phyloP scores from a whole-genome alignment of 768 basidiomycete genomes.

The Coprinellus aureogranulatus region DNA sequence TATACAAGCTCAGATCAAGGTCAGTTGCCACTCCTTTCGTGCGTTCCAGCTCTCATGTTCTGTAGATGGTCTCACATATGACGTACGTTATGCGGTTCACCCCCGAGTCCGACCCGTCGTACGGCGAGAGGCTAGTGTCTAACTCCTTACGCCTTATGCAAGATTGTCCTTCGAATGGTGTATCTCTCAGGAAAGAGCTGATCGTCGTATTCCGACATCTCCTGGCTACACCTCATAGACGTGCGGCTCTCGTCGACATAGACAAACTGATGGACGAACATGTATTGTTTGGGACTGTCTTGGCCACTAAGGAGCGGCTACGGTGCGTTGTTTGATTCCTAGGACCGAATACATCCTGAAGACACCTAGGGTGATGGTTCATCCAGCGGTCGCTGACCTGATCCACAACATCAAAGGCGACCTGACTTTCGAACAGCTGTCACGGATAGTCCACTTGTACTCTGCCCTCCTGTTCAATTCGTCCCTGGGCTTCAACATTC shows the following conservation, averaged over 20 bases:
- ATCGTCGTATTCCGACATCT: conserved; percentile 92
- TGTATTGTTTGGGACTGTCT: conserved; percentile 80
- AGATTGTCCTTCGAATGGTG: conserved; percentile 87
- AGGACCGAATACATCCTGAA: too few species aligned
- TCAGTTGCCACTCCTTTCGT: too few species aligned
- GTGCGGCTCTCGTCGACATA: conserved; percentile 75
- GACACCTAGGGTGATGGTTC: too few species aligned
- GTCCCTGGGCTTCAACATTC: conserved; percentile 72
- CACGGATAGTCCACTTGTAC: conserved; percentile 78
- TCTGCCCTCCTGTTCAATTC: conserved; percentile 89
- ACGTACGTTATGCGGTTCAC: conserved; percentile 79
- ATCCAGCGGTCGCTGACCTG: conserved; percentile 87
- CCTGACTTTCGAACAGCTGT: conserved; percentile 71
- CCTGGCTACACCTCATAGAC: conserved; percentile 72
- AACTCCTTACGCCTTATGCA: conserved; percentile 84
- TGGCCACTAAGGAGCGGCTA: conserved; percentile 83
- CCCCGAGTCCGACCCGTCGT: conserved; percentile 61
- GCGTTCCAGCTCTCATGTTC: conserved; percentile 9
- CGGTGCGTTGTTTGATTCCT: too few species aligned
- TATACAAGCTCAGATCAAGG: conserved; percentile 89
- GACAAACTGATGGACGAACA: conserved; percentile 90
- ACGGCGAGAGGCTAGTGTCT: conserved; percentile 78
- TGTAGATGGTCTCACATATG: conserved; percentile 84
- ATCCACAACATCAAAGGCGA: conserved; percentile 89
- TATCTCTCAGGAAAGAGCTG: conserved; percentile 82